Base-by-base conservation (phyloP, 495 filamentous ascomycete genomes). In the Bacidia gigantensis region DNA sequence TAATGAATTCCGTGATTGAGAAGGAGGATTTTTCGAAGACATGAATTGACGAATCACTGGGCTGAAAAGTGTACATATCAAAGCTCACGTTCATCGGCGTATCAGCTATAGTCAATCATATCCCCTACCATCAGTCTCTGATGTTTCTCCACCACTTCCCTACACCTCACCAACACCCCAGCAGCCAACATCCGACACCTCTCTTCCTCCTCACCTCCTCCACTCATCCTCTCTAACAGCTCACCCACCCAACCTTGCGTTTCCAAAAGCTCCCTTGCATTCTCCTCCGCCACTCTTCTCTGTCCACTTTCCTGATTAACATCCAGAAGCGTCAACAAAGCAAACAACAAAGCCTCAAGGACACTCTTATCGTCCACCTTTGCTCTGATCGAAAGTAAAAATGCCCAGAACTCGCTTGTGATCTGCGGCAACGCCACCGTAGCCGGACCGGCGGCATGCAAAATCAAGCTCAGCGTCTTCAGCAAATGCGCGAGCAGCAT, bases 1-100 rank as follows among this genome's bases (percentile, higher is more conserved):
- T 95, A 70, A 89, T 97, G 78, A 85, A 87, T 46, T 81, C 80
- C 26, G 89, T 87, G 52, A 81, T 93, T 56, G 87, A 89, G 71
- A 83, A 77, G 59, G 69, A 68, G 43, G 72, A 71, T 14, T 87
- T 92, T 66, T 79, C 71, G 41, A 74, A 65, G 58, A 69, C 35
- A 1, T 61, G 38, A 51, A 11, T 38, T n/a, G n/a, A n/a, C n/a
- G n/a, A n/a, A n/a, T n/a, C n/a, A n/a, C n/a, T n/a, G n/a, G n/a
- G n/a, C n/a, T n/a, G n/a, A n/a, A n/a, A n/a, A n/a, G n/a, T n/a
- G n/a, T n/a, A n/a, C n/a, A n/a, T n/a, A n/a, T n/a, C n/a, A n/a
- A n/a, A n/a, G n/a, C n/a, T n/a, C n/a, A n/a, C n/a, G n/a, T n/a
- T n/a, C n/a, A n/a, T n/a, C n/a, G n/a, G n/a, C n/a, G n/a, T n/a